Evolutionary conservation across 1,284 basidiomycete genomes (phyloP), one percentile per base, ranked within the genome.

Genomic region (Meira miltonrushii): DNA sequence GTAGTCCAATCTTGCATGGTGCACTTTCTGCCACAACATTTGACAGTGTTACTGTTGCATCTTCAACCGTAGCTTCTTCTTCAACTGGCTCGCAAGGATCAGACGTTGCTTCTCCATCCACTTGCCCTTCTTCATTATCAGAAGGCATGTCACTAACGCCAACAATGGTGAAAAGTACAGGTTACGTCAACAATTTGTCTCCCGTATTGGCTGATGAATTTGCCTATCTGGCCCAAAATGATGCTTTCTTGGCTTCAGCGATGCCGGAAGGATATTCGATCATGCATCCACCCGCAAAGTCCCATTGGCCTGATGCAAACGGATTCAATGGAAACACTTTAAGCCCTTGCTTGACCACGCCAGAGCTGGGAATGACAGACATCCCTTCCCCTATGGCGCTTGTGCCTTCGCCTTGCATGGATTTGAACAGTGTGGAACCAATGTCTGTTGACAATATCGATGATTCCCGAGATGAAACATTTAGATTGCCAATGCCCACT

Each of bases 1-100:
- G 50, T 41, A 53, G 50, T 41, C 50, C 50, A 39, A 53, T 53
- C 11, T 21, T 53, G 50, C 38, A 41, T 25, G 50, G 50, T 53
- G 38, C 39, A 8, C 28, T 53, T 13, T 39, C 50, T 17, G 50
- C 50, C 6, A 13, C 37, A 25, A 17, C 43, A 17, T 44, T 25
- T 44, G 43, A 17, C 43, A 17, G 17, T 44, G 17, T 25, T 25
- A 44, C 43, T 25, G 17, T 25, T 25, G 17, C 43, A 17, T 44
- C 43, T 44, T 50, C 48, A 4, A n/a, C 48, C 3, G 23, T 15
- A 6, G n/a, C n/a, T 38, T 50, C 48, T 19, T 15, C 48, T 15
- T 39, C 12, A 23, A 17, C 17, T 25, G 19, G 50, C 15, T 28
- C 50, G 8, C 28, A 33, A 33, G 28, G 3, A 8, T 33, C 28